These are phyloP conservation scores for Knoxdaviesia proteae DNA, from an alignment of 2,329 filamentous ascomycete genomes.

Conservation along the genomic window DNA sequence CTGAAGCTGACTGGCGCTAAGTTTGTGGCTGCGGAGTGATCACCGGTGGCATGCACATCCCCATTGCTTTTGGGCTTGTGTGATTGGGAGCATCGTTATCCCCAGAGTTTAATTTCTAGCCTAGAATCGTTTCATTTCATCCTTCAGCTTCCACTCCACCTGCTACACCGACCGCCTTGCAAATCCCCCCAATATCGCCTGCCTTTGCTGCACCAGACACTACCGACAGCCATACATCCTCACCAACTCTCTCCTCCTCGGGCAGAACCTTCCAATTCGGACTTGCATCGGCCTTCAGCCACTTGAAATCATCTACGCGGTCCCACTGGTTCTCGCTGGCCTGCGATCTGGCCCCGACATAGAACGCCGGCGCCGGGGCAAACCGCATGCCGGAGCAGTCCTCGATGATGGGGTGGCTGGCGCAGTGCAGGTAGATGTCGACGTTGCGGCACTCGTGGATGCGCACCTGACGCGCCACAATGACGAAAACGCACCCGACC, in stretches of 20 bases:
- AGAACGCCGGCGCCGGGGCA: slow-evolving; percentile 47
- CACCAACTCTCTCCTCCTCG: slow-evolving; percentile 33
- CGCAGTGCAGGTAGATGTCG: slow-evolving; percentile 64
- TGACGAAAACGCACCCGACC: slow-evolving; percentile 51
- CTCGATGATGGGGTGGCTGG: slow-evolving; percentile 82
- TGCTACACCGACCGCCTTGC: too few relatives aligned
- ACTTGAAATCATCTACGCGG: slow-evolving; percentile 92
- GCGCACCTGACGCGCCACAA: slow-evolving; percentile 69
- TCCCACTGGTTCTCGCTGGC: slow-evolving; percentile 51
- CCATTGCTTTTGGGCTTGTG: too few relatives aligned
- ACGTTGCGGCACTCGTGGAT: slow-evolving; percentile 76
- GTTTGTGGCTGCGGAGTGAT: slow-evolving; percentile 13
- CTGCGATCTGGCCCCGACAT: slow-evolving; percentile 24
- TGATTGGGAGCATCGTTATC: too few relatives aligned
- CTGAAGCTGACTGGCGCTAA: slow-evolving; percentile 28
- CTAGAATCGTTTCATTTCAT: too few relatives aligned
- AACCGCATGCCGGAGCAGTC: slow-evolving; percentile 65
- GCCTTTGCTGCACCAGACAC: slow-evolving; percentile 27
- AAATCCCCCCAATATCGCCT: too few relatives aligned
- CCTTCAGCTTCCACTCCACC: too few relatives aligned
- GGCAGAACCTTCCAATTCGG: slow-evolving; percentile 69
- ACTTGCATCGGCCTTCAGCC: slow-evolving; percentile 69
- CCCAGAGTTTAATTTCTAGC: too few relatives aligned
- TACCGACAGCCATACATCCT: slow-evolving; percentile 46
- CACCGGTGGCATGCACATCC: too few relatives aligned